Conservation (phyloP, 2,329 filamentous ascomycete genomes). For the Xylariaceae sp. region DNA sequence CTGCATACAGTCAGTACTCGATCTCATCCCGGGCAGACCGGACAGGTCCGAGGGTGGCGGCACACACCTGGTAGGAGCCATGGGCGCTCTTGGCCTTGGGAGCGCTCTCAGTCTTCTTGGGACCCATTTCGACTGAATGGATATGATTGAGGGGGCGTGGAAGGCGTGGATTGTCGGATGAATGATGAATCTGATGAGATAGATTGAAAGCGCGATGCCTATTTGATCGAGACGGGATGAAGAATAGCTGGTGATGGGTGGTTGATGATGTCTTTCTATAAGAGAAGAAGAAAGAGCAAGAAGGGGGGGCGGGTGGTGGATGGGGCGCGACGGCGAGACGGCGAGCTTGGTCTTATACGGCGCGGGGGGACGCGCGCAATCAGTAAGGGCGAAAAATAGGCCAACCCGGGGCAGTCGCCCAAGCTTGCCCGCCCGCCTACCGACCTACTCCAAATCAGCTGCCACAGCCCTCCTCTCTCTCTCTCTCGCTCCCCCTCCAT, state of each 20-base stretch:
- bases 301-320: conserved; percentile 32
- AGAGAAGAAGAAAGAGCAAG: conserved; percentile 29
- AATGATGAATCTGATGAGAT: conserved; percentile 10
- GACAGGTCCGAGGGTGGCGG: conserved; percentile 5
- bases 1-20: conserved; percentile 34
- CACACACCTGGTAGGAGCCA: conserved; percentile 52
- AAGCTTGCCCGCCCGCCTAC: background rate
- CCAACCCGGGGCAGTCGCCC: conserved; percentile 1
- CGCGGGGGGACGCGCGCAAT: conserved; percentile 42
- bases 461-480: too few relatives aligned
- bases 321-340: conserved; percentile 44
- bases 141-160: conserved; percentile 11
- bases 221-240: conserved; percentile 19
- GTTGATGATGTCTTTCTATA: too few relatives aligned
- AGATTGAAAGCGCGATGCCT: conserved; percentile 18
- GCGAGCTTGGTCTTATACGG: conserved; percentile 53
- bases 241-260: conserved; percentile 10
- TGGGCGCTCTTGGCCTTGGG: conserved; percentile 47
- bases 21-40: conserved; percentile 11
- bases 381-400: conserved; percentile 31
- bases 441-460: background rate
- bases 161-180: conserved; percentile 5
- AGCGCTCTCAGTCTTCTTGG: conserved; percentile 47
- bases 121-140: conserved; percentile 42
- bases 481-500: too few relatives aligned